A percentile compares a stretch with the other conserved stretches of the same genome.
Evolutionary conservation across 495 filamentous ascomycete genomes (phyloP).

Genomic region (Penicillium waksmanii): DNA sequence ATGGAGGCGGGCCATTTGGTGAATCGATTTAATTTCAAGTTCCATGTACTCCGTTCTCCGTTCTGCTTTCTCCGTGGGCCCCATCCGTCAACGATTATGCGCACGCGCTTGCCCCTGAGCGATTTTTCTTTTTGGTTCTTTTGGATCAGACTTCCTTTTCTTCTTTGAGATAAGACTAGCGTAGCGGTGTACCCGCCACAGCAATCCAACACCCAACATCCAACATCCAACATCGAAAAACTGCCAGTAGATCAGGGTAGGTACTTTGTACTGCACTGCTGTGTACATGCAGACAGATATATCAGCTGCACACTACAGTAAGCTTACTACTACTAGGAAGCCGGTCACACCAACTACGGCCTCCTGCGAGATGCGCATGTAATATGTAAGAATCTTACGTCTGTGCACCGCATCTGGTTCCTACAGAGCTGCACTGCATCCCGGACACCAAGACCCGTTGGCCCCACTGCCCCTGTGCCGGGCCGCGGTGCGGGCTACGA

Average conservation of each 20-base stretch:
- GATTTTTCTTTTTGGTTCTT: neutral
- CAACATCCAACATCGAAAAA: neutral
- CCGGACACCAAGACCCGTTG: slow-evolving; percentile 5
- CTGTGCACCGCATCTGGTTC: slow-evolving; percentile 5
- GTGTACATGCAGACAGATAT: slow-evolving; percentile 1
- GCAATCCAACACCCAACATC: neutral
- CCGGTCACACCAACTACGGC: slow-evolving; percentile 1
- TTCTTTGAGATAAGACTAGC: neutral
- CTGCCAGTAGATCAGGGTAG: neutral
- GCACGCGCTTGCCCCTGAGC: slow-evolving; percentile 2
- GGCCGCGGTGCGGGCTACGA: neutral
- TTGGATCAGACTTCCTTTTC: neutral
- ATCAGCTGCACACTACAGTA: slow-evolving; percentile 2
- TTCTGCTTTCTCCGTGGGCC: neutral
- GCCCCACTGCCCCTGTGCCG: slow-evolving; percentile 6
- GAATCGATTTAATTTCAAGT: neutral
- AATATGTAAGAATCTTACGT: slow-evolving; percentile 3
- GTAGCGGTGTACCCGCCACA: neutral
- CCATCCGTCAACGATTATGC: neutral
- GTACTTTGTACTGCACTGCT: neutral
- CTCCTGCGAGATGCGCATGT: slow-evolving; percentile 6
- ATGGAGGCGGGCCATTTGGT: slow-evolving; percentile 1
- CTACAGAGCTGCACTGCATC: slow-evolving; percentile 4
- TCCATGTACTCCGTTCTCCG: neutral
- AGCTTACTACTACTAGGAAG: neutral